A percentile compares a stretch with the other conserved stretches of the same genome.
Conservation (phyloP, 805 yeast genomes). For the Cyberlindnera bimundalis region DNA sequence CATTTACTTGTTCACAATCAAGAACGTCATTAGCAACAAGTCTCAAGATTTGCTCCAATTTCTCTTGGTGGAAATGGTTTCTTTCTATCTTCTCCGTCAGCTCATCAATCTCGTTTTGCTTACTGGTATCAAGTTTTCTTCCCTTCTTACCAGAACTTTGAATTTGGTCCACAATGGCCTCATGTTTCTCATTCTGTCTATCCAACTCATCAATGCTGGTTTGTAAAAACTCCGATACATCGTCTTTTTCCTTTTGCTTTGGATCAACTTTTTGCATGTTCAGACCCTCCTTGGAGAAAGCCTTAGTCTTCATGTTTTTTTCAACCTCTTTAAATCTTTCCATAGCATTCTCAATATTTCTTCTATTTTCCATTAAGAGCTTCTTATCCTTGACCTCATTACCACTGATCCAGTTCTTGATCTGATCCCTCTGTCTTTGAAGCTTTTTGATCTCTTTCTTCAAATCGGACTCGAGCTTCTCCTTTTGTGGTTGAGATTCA, state of each 20-base stretch:
- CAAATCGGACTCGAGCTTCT: conserved; percentile 86
- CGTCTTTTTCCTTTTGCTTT: conserved; percentile 73
- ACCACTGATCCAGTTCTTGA: conserved; percentile 90
- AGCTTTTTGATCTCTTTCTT: conserved; percentile 93
- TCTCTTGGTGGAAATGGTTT: conserved; percentile 73
- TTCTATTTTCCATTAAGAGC: conserved; percentile 70
- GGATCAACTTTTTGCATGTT: conserved; percentile 73
- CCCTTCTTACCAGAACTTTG: conserved; percentile 53
- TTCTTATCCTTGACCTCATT: conserved; percentile 90
- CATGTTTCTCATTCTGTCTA: conserved; percentile 75
- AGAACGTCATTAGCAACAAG: conserved; percentile 76
- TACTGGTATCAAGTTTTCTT: conserved; percentile 43
- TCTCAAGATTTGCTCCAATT: conserved; percentile 74
- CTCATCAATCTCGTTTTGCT: conserved; percentile 59
- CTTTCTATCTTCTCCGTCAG: conserved; percentile 62
- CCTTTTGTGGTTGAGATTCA: conserved; percentile 85
- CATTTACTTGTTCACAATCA: conserved; percentile 72
- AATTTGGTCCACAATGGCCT: conserved; percentile 61
- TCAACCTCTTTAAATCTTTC: conserved; percentile 94
- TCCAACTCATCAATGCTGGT: conserved; percentile 74
- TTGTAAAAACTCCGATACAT: conserved; percentile 65
- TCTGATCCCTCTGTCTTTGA: conserved; percentile 91
- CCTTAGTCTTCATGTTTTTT: conserved; percentile 88
- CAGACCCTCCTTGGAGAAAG: conserved; percentile 89
- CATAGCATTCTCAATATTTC: conserved; percentile 75